phyloP scores from a whole-genome alignment of 2,329 filamentous ascomycete genomes.

The Penicillium freii region DNA sequence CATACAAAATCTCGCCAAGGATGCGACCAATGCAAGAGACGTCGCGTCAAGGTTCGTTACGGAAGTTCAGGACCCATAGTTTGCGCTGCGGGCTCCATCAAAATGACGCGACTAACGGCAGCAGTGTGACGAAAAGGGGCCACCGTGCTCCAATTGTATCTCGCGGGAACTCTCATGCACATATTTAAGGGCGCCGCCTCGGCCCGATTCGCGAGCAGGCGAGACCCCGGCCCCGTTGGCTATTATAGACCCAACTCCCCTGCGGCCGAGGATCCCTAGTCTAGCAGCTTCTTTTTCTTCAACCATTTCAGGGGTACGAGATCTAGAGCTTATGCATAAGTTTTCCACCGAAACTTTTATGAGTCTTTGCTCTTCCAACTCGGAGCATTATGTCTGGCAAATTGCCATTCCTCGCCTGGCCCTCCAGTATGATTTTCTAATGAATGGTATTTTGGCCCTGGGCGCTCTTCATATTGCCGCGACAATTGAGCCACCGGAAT shows the following conservation, averaged over 20 bases:
- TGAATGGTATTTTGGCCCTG: conserved; percentile 43
- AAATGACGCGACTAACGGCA: conserved; percentile 15
- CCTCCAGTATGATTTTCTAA: conserved; percentile 42
- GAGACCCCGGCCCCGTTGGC: conserved; percentile 2
- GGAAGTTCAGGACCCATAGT: background rate
- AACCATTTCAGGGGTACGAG: conserved; percentile 30
- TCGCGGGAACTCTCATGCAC: conserved; percentile 36
- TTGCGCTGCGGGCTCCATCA: background rate
- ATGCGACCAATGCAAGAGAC: conserved; percentile 42
- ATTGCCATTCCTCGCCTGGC: conserved; percentile 42
- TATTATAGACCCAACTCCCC: conserved; percentile 11
- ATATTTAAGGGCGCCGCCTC: conserved; percentile 26
- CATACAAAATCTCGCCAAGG: conserved; percentile 46
- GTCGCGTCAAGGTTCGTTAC: conserved; percentile 41
- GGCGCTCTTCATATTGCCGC: conserved; percentile 43
- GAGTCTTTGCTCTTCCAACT: conserved; percentile 37
- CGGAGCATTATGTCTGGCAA: conserved; percentile 40
- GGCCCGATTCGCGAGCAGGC: conserved; percentile 7
- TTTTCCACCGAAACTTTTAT: conserved; percentile 50
- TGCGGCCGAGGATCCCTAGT: conserved; percentile 17
- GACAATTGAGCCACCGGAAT: conserved; percentile 28
- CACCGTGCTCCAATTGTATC: conserved; percentile 42
- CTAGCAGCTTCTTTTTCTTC: conserved; percentile 17
- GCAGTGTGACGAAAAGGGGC: conserved; percentile 42
- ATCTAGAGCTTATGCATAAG: conserved; percentile 54